These are phyloP conservation scores for Detonula confervacea DNA, from an alignment of 352 stramenopile genomes.

Conservation along the genomic window DNA sequence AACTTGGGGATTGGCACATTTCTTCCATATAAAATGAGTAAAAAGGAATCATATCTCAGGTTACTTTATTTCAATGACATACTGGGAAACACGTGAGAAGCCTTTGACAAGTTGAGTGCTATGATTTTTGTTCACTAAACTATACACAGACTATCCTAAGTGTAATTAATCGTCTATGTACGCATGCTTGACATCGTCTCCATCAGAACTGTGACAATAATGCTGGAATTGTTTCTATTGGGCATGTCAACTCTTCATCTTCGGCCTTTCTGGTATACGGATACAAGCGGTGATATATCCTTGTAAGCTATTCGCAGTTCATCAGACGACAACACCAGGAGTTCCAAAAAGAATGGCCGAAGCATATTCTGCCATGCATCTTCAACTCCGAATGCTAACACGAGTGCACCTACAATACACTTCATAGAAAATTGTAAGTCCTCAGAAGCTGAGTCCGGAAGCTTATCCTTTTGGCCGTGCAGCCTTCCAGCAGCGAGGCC, in stretches of 20 bases:
- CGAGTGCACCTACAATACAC: conserved; percentile 57
- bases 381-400: conserved; percentile 55
- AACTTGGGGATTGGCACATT: too few species aligned
- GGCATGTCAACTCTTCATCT: conserved; percentile 4
- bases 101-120: too few species aligned
- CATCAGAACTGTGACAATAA: too few species aligned
- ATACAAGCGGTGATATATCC: conserved; percentile 34
- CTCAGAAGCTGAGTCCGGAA: conserved; percentile 47
- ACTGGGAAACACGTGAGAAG: too few species aligned
- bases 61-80: too few species aligned
- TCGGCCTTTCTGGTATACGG: conserved; percentile 29
- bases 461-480: conserved; percentile 45
- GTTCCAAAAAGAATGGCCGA: conserved; percentile 60
- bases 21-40: too few species aligned
- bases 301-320: conserved; percentile 46
- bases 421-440: conserved; percentile 70
- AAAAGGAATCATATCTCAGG: too few species aligned
- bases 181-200: too few species aligned
- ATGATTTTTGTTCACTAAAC: too few species aligned
- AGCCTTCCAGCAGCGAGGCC: conserved; percentile 63
- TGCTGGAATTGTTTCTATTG: neutral
- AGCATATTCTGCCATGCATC: conserved; percentile 53
- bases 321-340: conserved; percentile 61
- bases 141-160: too few species aligned
- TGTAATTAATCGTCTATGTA: too few species aligned